These are phyloP conservation scores for Chaetomium sp. DNA, from an alignment of 2,329 filamentous ascomycete species.

Conservation along the genomic window DNA sequence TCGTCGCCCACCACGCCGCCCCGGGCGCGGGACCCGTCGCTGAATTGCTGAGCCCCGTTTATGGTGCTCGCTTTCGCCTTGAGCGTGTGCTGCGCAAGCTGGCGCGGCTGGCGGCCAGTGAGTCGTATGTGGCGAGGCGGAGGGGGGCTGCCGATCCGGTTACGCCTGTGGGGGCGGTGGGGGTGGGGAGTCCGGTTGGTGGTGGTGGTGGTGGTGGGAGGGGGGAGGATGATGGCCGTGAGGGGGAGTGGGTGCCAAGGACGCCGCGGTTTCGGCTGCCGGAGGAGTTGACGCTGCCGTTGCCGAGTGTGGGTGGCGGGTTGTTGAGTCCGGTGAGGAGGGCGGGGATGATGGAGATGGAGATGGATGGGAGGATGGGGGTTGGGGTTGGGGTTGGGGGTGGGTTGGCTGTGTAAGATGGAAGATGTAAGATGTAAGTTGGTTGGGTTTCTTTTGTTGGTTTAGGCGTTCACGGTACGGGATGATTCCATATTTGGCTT, in stretches of 20 bases:
- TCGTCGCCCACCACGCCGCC: conserved; percentile 30
- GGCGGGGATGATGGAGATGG: background rate
- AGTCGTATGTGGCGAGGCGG: conserved; percentile 8
- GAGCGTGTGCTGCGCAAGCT: conserved; percentile 39
- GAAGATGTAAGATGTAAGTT: background rate
- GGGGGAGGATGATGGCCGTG: background rate
- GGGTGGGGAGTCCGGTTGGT: background rate
- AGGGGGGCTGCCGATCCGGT: conserved; percentile 14
- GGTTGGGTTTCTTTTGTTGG: background rate
- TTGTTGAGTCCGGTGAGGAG: conserved; percentile 16
- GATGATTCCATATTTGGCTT: background rate
- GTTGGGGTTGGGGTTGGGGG: background rate
- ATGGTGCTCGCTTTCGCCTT: conserved; percentile 37
- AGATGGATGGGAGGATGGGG: background rate
- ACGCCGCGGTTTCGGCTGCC: conserved; percentile 17
- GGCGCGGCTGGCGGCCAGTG: conserved; percentile 28
- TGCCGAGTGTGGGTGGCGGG: conserved; percentile 3
- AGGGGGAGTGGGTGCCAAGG: conserved; percentile 7
- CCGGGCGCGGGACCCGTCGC: background rate
- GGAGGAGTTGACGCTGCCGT: conserved; percentile 16
- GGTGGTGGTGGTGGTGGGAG: background rate
- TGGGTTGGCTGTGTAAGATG: conserved; percentile 22
- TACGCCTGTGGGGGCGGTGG: conserved; percentile 14
- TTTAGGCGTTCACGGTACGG: background rate
- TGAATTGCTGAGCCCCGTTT: conserved; percentile 37